Base-by-base conservation (phyloP, 2,329 filamentous ascomycete genomes). In the Fusarium sp. region DNA sequence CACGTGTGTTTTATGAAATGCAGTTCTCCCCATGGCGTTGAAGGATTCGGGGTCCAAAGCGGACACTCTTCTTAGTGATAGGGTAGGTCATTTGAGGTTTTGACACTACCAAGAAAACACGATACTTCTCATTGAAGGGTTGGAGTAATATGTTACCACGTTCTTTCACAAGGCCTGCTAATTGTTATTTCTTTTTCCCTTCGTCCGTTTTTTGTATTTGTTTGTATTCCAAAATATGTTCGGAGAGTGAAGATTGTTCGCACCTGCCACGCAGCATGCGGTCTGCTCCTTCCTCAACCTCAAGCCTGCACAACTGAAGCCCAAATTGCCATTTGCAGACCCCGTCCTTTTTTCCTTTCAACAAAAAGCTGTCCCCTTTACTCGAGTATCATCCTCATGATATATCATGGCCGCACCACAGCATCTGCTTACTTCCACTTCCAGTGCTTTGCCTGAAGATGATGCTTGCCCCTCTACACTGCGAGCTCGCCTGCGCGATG, bases 401-500 rank as follows among this genome's bases (percentile, higher is more conserved):
- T n/a, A 17, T 3, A 26, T 9, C n/a, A 69, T 69, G 66, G 26
- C 46, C 2, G 14, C 28, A 6, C 33, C 43, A 30, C 45, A n/a
- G 11, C 22, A 39, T 11, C 20, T 58, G 3, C 30, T 32, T 13
- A 39, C 48, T 15, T 63, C 71, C 1, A 62, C 53, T 20, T 67
- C 67, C 5, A 64, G 44, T 39, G 37, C 50, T 19, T 55, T 26
- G 17, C 26, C 30, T 1, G 59, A 53, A 6, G 62, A 58, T 9
- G 45, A 45, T 10, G 50, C 32, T 1, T 71, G 67, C n/a, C 69
- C 74, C 1, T 73, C 73, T 0, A 75, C 68, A 0, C 50, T 78
- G 2, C 72, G 76, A 20, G 72, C 71, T 33, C 75, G 76, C 9
- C 70, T 78, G 14, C 71, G 73, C 11, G 76, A 71, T 14, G 64